Percentiles rank a stretch among this genome's conserved stretches.
These are phyloP conservation scores for Diplotaxis tenuifolia DNA, from an alignment of 345 rosid genomes.

Conservation along the genomic window DNA sequence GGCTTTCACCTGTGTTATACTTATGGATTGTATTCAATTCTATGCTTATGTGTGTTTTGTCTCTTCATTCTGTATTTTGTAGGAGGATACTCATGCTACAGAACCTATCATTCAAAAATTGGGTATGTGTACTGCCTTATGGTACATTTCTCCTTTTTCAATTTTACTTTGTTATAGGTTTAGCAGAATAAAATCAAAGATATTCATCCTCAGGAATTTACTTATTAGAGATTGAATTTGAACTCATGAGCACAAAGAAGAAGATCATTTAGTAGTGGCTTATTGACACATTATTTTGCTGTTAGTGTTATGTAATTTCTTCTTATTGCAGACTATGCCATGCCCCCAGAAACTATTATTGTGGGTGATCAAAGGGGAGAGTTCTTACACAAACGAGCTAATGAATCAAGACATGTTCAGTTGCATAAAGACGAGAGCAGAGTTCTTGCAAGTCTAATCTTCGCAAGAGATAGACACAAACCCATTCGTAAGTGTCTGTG, in stretches of 20 bases:
- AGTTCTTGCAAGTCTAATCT: constrained; percentile 59
- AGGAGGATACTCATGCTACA: constrained; percentile 47
- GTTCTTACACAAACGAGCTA: constrained; percentile 43
- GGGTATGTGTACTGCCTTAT: constrained; percentile 45
- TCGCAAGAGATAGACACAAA: constrained; percentile 66
- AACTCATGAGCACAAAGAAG: background rate
- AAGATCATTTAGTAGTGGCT: background rate
- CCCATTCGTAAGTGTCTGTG: constrained; percentile 47
- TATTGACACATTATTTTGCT: background rate
- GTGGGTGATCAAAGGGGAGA: constrained; percentile 61
- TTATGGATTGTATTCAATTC: constrained; percentile 5
- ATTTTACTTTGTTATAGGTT: background rate
- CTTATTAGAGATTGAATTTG: background rate
- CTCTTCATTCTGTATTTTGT: constrained; percentile 24
- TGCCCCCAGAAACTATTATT: constrained; percentile 66
- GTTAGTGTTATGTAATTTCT: constrained; percentile 21
- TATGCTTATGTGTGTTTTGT: background rate
- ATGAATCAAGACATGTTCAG: constrained; percentile 28
- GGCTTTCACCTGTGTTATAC: background rate
- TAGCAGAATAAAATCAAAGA: background rate
- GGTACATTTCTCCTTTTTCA: background rate
- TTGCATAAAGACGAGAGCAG: background rate
- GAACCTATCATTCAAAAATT: constrained; percentile 53
- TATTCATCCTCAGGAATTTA: background rate
- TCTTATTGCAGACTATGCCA: constrained; percentile 55